phyloP scores from a whole-genome alignment of 345 rosid genomes.

The Dipteronia dyeriana region DNA sequence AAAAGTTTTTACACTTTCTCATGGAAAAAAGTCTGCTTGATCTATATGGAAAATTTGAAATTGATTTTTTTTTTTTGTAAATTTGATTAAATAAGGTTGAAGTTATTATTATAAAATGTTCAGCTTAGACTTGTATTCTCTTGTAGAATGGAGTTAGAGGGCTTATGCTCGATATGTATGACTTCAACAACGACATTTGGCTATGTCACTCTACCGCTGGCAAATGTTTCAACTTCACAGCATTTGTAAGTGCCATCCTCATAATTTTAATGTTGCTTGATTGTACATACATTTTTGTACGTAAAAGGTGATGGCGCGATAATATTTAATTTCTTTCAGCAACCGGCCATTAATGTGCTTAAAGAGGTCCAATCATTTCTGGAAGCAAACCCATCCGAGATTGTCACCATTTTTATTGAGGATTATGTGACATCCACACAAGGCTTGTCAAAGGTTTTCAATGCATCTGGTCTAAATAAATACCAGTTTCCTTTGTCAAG shows the following conservation, averaged over 20 bases:
- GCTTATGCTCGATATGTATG: constrained; percentile 91
- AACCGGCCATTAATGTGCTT: constrained; percentile 80
- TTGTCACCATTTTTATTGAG: constrained; percentile 88
- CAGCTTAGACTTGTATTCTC: constrained; percentile 12
- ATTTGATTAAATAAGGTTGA: constrained; percentile 6
- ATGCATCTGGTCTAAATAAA: constrained; percentile 68
- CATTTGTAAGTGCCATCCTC: constrained; percentile 67
- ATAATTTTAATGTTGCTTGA: neutral
- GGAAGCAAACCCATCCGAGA: constrained; percentile 72
- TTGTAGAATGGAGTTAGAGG: constrained; percentile 94
- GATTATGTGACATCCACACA: constrained; percentile 78
- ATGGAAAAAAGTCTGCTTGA: constrained; percentile 1
- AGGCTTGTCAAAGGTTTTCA: constrained; percentile 82
- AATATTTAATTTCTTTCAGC: constrained; percentile 38
- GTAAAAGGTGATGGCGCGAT: neutral
- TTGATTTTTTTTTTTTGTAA: neutral
- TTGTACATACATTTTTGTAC: neutral
- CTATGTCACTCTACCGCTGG: constrained; percentile 81
- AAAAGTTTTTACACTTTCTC: neutral
- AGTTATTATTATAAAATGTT: neutral
- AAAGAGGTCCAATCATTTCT: constrained; percentile 72
- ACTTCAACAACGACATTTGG: constrained; percentile 80
- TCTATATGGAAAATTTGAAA: neutral
- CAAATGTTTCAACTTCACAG: constrained; percentile 65
- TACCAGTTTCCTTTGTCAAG: constrained; percentile 69